Percentiles rank a stretch among this genome's conserved stretches.
These are phyloP conservation scores for Fraxinus americana DNA, from an alignment of 257 asterid species.

Conservation along the genomic window DNA sequence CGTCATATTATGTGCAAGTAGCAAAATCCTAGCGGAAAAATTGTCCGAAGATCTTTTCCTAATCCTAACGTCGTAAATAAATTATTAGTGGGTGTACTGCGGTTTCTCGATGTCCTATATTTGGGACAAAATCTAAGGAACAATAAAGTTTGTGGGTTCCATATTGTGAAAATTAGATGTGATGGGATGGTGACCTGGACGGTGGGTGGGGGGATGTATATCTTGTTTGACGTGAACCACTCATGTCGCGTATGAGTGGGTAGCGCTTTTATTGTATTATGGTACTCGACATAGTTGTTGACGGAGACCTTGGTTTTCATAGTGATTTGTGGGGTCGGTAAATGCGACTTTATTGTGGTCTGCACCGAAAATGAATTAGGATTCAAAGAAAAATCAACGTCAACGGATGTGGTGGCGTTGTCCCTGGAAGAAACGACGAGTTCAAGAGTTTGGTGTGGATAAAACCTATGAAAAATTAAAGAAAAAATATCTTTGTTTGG, in stretches of 20 bases:
- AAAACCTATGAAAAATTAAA: background rate
- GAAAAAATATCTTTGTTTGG: too few relatives aligned
- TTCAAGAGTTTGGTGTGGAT: slow-evolving; percentile 1
- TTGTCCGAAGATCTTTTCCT: too few relatives aligned
- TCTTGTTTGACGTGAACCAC: background rate
- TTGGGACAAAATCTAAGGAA: background rate
- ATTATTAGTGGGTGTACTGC: background rate
- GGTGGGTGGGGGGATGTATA: background rate
- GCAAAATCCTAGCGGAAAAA: background rate
- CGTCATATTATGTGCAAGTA: too few relatives aligned
- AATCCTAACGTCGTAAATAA: background rate
- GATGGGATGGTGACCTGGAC: background rate
- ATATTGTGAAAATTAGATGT: background rate
- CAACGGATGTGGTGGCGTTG: background rate
- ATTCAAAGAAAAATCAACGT: background rate
- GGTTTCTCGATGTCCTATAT: background rate
- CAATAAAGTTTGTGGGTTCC: background rate
- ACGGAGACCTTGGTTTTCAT: slow-evolving; percentile 5
- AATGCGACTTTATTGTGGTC: slow-evolving; percentile 13
- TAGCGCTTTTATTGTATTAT: background rate
- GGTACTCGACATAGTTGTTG: background rate
- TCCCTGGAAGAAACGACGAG: background rate
- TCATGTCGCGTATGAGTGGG: background rate
- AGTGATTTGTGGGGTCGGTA: background rate
- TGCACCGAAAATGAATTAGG: background rate